These are phyloP conservation scores for Entophlyctis luteolus DNA, from an alignment of 192 early-diverging fungal genomes.

Conservation along the genomic window DNA sequence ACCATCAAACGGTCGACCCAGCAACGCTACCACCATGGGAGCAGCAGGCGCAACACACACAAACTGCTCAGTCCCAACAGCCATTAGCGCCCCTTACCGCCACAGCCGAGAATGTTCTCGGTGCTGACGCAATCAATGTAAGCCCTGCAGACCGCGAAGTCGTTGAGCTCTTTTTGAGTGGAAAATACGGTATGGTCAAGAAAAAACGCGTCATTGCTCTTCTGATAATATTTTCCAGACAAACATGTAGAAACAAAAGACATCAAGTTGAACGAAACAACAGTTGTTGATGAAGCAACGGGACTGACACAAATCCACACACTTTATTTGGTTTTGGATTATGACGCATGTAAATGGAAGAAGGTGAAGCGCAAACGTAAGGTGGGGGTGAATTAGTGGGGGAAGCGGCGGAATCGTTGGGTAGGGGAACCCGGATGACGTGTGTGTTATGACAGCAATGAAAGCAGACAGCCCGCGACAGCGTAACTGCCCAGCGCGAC, in stretches of 20 bases:
- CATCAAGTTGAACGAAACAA: constrained; percentile 22
- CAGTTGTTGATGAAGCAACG: constrained; percentile 5
- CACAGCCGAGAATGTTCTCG: constrained; percentile 19
- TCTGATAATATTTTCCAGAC: not conserved
- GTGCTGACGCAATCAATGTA: not conserved
- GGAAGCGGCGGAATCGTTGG: no score
- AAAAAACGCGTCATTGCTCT: not conserved
- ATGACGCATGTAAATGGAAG: constrained; percentile 26
- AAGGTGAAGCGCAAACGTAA: constrained; percentile 27
- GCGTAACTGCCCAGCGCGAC: no score
- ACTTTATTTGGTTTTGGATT: constrained; percentile 26
- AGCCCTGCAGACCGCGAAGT: not conserved
- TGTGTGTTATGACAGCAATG: no score
- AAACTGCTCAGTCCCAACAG: not conserved
- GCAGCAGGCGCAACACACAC: not conserved
- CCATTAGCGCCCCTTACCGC: not conserved
- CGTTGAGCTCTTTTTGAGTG: constrained; percentile 18
- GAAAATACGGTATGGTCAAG: constrained; percentile 17
- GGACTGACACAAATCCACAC: constrained; percentile 13
- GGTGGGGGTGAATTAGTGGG: no score
- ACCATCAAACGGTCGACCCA: not conserved
- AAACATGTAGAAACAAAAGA: constrained; percentile 13
- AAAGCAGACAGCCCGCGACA: no score
- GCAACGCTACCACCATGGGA: not conserved
- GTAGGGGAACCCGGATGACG: no score